phyloP scores from a whole-genome alignment of 805 yeast species.

The Saturnispora silvae region DNA sequence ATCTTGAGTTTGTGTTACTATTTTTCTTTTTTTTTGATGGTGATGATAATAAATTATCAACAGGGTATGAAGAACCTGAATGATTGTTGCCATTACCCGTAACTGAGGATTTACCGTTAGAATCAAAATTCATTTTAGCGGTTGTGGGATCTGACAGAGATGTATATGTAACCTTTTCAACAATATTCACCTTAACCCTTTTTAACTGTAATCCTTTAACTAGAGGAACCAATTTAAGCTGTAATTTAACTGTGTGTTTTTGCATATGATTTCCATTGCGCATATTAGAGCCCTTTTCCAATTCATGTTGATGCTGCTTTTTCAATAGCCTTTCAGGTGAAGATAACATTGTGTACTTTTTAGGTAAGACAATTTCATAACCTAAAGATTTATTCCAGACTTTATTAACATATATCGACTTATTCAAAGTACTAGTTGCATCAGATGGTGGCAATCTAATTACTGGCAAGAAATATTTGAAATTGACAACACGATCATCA shows the following conservation, averaged over 20 bases:
- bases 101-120: background rate
- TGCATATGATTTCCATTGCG: constrained; percentile 17
- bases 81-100: background rate
- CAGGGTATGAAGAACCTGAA: background rate
- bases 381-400: constrained; percentile 64
- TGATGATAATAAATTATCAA: background rate
- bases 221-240: constrained; percentile 56
- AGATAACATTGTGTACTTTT: constrained; percentile 56
- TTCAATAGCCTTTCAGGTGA: constrained; percentile 19
- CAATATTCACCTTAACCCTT: constrained; percentile 52
- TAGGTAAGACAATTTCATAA: constrained; percentile 63
- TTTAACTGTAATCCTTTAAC: constrained; percentile 52
- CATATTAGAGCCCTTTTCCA: constrained; percentile 22
- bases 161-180: constrained; percentile 58
- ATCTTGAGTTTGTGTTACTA: constrained; percentile 21
- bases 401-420: constrained; percentile 67
- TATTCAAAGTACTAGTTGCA: constrained; percentile 50
- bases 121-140: background rate
- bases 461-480: constrained; percentile 33
- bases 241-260: constrained; percentile 32
- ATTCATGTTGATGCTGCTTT: constrained; percentile 6
- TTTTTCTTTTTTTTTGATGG: background rate
- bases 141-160: constrained; percentile 12
- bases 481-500: constrained; percentile 11
- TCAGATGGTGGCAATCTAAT: constrained; percentile 47